Evolutionary conservation across 1,139 yeast genomes (phyloP).

Genomic region (Yamadazyma aaseri): DNA sequence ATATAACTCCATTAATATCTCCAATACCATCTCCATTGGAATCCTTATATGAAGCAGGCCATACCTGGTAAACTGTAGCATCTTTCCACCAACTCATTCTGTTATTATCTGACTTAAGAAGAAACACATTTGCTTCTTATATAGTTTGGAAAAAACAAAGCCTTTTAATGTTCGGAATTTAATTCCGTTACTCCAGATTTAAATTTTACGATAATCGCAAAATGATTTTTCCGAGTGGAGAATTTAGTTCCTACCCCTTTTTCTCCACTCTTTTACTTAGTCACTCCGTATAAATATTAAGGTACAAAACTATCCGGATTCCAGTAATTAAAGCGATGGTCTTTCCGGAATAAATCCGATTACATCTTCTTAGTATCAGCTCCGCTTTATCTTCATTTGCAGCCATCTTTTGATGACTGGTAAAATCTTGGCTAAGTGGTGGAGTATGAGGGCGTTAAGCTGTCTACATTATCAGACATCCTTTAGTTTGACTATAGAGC

Average conservation of each 20-base stretch:
- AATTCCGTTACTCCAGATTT: neutral
- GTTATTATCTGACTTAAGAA: too few relatives aligned
- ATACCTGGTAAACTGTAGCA: conserved; percentile 54
- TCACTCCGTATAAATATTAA: neutral
- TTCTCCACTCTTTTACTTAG: neutral
- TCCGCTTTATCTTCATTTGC: neutral
- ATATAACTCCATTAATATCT: conserved; percentile 53
- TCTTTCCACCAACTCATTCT: conserved; percentile 70
- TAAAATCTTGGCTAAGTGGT: too few relatives aligned
- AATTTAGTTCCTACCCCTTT: neutral
- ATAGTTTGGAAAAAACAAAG: neutral
- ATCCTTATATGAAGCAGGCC: conserved; percentile 59
- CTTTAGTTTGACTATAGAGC: too few relatives aligned
- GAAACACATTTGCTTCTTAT: too few relatives aligned
- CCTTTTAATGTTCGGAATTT: too few relatives aligned
- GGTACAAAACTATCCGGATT: conserved; percentile 1
- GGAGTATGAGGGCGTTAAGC: too few relatives aligned
- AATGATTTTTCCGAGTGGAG: too few relatives aligned
- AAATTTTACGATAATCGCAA: too few relatives aligned
- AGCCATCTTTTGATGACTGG: too few relatives aligned
- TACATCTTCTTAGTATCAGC: neutral
- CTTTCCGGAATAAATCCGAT: neutral
- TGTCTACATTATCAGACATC: too few relatives aligned
- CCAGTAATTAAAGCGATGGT: neutral
- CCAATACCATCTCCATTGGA: conserved; percentile 60